A percentile compares a stretch with the other conserved stretches of the same genome.
These are phyloP conservation scores for Magnusiomyces tetraspermus DNA, from an alignment of 1,139 yeast species.

Conservation along the genomic window DNA sequence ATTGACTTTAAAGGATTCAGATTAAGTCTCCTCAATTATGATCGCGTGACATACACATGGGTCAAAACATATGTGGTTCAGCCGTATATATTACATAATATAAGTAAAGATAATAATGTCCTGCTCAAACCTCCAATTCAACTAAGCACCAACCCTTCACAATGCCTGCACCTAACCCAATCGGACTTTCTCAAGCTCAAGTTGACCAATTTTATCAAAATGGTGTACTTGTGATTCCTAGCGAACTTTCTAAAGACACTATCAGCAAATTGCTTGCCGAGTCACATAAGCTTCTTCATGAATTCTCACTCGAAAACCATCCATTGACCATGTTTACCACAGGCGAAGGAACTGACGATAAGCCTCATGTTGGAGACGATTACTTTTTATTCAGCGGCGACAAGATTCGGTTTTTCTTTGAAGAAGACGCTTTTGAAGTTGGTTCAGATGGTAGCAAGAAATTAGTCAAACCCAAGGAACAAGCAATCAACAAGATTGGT, in stretches of 20 bases:
- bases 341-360: conserved; percentile 39
- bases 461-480: conserved; percentile 43
- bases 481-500: conserved; percentile 67
- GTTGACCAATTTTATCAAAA: conserved; percentile 38
- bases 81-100: too few relatives aligned
- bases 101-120: too few relatives aligned
- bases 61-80: too few relatives aligned
- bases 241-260: conserved; percentile 40
- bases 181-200: conserved; percentile 28
- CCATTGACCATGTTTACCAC: conserved; percentile 69
- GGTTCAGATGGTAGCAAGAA: conserved; percentile 29
- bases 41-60: too few relatives aligned
- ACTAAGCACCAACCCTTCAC: too few relatives aligned
- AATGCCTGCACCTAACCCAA: neutral
- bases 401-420: conserved; percentile 62
- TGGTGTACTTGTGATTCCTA: conserved; percentile 56
- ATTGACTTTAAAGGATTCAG: too few relatives aligned
- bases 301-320: conserved; percentile 48
- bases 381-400: conserved; percentile 65
- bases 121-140: too few relatives aligned
- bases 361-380: conserved; percentile 57
- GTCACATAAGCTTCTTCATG: conserved; percentile 39
- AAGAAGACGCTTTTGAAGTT: conserved; percentile 49
- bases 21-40: too few relatives aligned
- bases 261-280: conserved; percentile 36